phyloP scores from a whole-genome alignment of 2,329 filamentous ascomycete species.

The Hymenoscyphus scutula region DNA sequence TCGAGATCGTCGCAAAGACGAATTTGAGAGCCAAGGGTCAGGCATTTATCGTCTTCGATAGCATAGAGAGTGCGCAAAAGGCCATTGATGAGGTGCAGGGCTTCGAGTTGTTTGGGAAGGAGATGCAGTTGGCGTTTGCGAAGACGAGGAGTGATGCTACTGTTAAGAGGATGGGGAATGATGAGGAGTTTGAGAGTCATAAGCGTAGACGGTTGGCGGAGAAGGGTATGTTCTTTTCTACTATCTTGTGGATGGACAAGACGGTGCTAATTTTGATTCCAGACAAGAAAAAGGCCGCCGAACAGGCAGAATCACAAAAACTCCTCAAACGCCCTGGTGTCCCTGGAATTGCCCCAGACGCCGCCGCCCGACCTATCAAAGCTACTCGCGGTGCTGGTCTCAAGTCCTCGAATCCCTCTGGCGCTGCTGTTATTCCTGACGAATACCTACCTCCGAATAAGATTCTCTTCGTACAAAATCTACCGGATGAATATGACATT shows the following conservation, averaged over 20 bases:
- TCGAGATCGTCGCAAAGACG: slow-evolving; percentile 84
- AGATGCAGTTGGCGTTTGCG: slow-evolving; percentile 81
- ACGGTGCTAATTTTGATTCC: background rate
- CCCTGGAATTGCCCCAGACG: slow-evolving; percentile 33
- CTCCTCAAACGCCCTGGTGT: slow-evolving; percentile 63
- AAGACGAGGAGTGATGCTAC: slow-evolving; percentile 84
- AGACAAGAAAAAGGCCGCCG: slow-evolving; percentile 77
- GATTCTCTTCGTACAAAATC: slow-evolving; percentile 88
- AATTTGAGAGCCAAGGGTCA: slow-evolving; percentile 93
- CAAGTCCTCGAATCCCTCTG: slow-evolving; percentile 69
- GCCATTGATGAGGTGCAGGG: slow-evolving; percentile 89
- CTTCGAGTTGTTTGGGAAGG: slow-evolving; percentile 90
- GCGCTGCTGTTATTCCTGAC: slow-evolving; percentile 80
- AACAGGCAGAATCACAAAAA: slow-evolving; percentile 75
- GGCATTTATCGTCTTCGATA: slow-evolving; percentile 90
- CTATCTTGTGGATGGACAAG: background rate
- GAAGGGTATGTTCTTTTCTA: slow-evolving; percentile 63
- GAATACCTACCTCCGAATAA: slow-evolving; percentile 98
- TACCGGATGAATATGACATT: slow-evolving; percentile 82
- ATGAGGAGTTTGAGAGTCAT: slow-evolving; percentile 83
- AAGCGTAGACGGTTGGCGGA: slow-evolving; percentile 81
- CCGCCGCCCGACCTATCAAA: slow-evolving; percentile 62
- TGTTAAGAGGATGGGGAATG: slow-evolving; percentile 68
- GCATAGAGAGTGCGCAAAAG: slow-evolving; percentile 70
- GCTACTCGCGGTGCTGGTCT: slow-evolving; percentile 68